Evolutionary conservation across 768 basidiomycete species (phyloP).

Genomic region (Dacryopinax primogenitus): DNA sequence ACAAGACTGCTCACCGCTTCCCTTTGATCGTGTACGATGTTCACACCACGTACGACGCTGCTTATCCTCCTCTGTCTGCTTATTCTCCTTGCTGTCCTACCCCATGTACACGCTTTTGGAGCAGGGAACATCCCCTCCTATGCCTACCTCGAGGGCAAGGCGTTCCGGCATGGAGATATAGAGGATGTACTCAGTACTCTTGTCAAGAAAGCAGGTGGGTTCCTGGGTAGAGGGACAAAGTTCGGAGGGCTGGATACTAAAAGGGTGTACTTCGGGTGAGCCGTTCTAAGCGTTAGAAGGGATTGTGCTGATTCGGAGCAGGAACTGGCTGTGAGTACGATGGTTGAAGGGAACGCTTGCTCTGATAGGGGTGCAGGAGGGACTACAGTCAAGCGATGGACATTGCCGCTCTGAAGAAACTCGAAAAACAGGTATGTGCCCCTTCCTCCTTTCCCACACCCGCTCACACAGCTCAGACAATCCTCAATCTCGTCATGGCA

Average conservation of each 20-base stretch:
- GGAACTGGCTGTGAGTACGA: neutral
- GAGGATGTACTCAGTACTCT: constrained; percentile 53
- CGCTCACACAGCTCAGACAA: constrained; percentile 39
- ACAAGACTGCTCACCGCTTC: neutral
- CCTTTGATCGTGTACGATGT: neutral
- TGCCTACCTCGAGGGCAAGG: constrained; percentile 39
- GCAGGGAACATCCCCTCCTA: constrained; percentile 77
- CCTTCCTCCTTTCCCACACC: neutral
- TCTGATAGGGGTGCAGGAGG: neutral
- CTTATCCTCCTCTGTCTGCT: neutral
- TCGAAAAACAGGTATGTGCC: constrained; percentile 46
- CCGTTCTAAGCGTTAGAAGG: neutral
- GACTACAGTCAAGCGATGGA: constrained; percentile 52
- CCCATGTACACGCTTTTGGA: constrained; percentile 44
- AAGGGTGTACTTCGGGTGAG: constrained; percentile 68
- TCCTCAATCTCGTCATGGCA: constrained; percentile 77
- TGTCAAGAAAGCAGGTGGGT: constrained; percentile 42
- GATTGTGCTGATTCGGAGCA: neutral
- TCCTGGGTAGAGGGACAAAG: constrained; percentile 50
- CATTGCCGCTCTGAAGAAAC: constrained; percentile 62
- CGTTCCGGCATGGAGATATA: constrained; percentile 66
- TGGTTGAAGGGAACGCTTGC: constrained; percentile 17
- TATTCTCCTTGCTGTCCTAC: neutral
- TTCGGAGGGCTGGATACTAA: constrained; percentile 73
- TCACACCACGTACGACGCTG: neutral